Base-by-base conservation (phyloP, 225 moss, liverwort and hornwort species). In the Takakia lepidozioides region DNA sequence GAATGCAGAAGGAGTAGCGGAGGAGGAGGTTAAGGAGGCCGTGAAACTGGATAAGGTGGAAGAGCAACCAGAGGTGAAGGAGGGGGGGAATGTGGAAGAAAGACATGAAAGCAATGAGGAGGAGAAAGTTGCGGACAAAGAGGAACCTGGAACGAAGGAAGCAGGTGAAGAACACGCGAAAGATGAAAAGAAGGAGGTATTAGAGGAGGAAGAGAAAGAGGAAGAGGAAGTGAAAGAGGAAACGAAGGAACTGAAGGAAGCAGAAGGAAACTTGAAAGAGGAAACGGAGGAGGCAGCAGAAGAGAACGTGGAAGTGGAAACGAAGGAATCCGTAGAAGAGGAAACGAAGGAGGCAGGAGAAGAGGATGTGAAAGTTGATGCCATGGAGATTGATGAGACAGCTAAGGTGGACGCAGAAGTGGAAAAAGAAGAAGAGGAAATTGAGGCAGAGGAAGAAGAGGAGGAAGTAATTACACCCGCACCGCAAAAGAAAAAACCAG, bases 71-170 rank as follows among this genome's bases (percentile, higher is more conserved):
- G 30, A 11, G 19, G 29, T 32, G 3, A 51, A 27, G 16, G 53
- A 65, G 27, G 63, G 55, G 27, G 59, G 19, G 35, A 57, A 62
- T 26, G 38, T 24, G 0, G 63, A 64, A n/a, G 55, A 57, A 47
- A 55, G 46, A 13, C 43, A 54, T 38, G 57, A 52, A 44, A 51
- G 55, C 34, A 14, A 10, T 1, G 51, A 35, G 27, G 56, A 51
- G 23, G 51, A 35, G 22, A 38, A 45, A 10, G 52, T 61, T 16
- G 20, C 25, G 14, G 51, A 42, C 27, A 28, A 15, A 25, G 52
- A 25, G 20, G 46, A 41, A 41, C 37, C 19, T n/a, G 41, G 32
- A 32, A 32, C 7, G 32, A 11, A 32, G 11, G 11, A 6, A 32
- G 32, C 32, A 32, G 11, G 32, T 32, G 1, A 32, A 32, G 32